Conservation (phyloP, 345 rosid genomes). For the Microthlaspi erraticum region DNA sequence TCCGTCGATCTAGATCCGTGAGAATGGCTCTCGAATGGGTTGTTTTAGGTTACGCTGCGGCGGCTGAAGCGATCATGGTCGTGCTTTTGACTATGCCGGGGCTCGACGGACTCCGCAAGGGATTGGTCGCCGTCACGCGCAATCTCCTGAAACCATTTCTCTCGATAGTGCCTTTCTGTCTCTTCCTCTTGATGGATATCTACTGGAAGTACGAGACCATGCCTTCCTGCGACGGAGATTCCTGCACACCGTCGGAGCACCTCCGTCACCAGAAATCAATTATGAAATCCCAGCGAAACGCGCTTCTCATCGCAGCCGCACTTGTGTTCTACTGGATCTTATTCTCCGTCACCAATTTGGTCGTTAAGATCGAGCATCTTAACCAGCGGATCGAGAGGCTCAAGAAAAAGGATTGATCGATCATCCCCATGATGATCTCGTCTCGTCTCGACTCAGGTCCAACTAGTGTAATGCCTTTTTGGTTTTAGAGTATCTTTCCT, state of each 20-base stretch:
- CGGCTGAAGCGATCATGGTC: conserved; percentile 90
- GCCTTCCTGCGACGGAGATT: conserved; percentile 69
- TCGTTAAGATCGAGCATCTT: conserved; percentile 71
- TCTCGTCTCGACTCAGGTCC: conserved; percentile 22
- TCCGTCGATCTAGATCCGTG: conserved; percentile 22
- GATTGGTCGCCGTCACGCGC: conserved; percentile 80
- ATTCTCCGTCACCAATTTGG: conserved; percentile 72
- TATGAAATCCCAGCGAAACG: conserved; percentile 92
- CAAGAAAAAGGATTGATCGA: conserved; percentile 53
- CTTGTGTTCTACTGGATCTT: conserved; percentile 85
- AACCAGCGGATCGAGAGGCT: conserved; percentile 77
- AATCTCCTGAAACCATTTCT: conserved; percentile 87
- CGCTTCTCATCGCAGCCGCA: conserved; percentile 75
- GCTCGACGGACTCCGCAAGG: conserved; percentile 71
- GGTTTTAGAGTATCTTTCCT: background rate
- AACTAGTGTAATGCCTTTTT: conserved; percentile 8
- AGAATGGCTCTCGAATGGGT: conserved; percentile 96
- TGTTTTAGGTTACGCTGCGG: conserved; percentile 83
- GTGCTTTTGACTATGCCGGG: conserved; percentile 85
- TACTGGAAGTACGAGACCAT: conserved; percentile 95
- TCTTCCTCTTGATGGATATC: conserved; percentile 85
- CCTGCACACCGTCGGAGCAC: conserved; percentile 79
- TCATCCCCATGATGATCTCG: background rate
- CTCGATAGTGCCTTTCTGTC: conserved; percentile 85
- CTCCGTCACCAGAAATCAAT: conserved; percentile 92